Conservation (phyloP, 345 rosid species). For the Schrenkiella parvula region DNA sequence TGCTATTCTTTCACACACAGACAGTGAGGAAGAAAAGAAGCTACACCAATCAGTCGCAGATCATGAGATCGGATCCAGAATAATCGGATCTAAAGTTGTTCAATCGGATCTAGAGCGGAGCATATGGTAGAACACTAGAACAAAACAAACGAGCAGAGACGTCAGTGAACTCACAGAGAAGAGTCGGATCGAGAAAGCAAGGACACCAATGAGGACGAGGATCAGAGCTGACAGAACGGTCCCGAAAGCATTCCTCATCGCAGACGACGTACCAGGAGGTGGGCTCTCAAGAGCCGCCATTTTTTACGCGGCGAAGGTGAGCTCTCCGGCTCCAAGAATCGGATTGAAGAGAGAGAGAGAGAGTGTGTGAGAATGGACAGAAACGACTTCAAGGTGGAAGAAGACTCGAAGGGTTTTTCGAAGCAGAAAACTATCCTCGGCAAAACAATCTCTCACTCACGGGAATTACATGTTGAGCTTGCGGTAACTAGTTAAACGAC, state of each 20-base stretch:
- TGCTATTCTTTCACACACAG: background rate
- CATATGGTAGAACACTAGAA: background rate
- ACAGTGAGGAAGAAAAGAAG: background rate
- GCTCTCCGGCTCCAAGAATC: conserved; percentile 20
- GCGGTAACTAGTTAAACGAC: conserved; percentile 17
- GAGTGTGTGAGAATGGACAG: background rate
- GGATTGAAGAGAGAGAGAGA: background rate
- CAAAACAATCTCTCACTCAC: background rate
- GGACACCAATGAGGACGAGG: conserved; percentile 86
- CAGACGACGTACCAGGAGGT: conserved; percentile 15
- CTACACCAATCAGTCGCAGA: background rate
- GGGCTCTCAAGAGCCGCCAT: conserved; percentile 65
- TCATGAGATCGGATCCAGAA: conserved; percentile 40
- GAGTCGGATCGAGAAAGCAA: conserved; percentile 98
- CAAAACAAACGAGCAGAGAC: background rate
- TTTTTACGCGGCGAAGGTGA: conserved; percentile 34
- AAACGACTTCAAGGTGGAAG: conserved; percentile 7
- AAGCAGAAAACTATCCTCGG: background rate
- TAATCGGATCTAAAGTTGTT: conserved; percentile 17
- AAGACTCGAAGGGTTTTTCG: conserved; percentile 21
- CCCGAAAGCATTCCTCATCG: conserved; percentile 74
- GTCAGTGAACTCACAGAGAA: conserved; percentile 68
- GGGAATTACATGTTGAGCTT: background rate
- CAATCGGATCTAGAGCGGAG: conserved; percentile 35
- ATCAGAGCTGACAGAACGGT: conserved; percentile 70